Base-by-base conservation (phyloP, 257 asterid genomes). In the Rehmannia glutinosa region DNA sequence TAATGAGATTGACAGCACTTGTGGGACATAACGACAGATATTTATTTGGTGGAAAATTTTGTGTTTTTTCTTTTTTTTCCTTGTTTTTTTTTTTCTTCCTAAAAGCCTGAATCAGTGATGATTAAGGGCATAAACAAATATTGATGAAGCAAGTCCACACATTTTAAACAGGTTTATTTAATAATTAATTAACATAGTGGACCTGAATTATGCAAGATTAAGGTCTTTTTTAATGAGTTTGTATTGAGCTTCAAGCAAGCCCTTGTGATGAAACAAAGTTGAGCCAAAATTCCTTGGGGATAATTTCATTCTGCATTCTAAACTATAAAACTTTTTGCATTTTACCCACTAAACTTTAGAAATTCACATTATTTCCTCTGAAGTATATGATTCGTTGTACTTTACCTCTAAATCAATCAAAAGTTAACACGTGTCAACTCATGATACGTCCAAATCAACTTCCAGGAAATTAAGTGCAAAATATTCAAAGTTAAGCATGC, bases 1-100 rank as follows among this genome's bases (percentile, higher is more conserved):
- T 76, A 83, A 81, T 77, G 87, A 69, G 71, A 35, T 77, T 63
- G 92, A 80, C 90, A 86, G 95, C 84, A 81, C 17, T 76, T 79
- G 86, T 80, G 87, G 96, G 92, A 45, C 71, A 70, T 25, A 24
- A 51, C 47, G 81, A 82, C 93, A 85, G 89, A 83, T 83, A 84
- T 80, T 89, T 80, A 74, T 82, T 84, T 81, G 85, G 77, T 76
- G 84, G 80, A 73, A 77, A 45, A 56, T 17, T 17, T 42, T 8
- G 53, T 15, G 3, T 24, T 3, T 17, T 12, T 57, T 24, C 0
- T 6, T 27, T 8, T 19, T 46, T 19, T 15, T 3, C 6, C 10
- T 19, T 41, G n/a, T 2, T 47, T 19, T 28, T 2, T 15, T 27
- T 17, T 25, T 16, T 8, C 9, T 16, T 39, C n/a, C 15, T 6